Evolutionary conservation across 2,329 filamentous ascomycete species (phyloP).

Genomic region (Colletotrichum kahawae): DNA sequence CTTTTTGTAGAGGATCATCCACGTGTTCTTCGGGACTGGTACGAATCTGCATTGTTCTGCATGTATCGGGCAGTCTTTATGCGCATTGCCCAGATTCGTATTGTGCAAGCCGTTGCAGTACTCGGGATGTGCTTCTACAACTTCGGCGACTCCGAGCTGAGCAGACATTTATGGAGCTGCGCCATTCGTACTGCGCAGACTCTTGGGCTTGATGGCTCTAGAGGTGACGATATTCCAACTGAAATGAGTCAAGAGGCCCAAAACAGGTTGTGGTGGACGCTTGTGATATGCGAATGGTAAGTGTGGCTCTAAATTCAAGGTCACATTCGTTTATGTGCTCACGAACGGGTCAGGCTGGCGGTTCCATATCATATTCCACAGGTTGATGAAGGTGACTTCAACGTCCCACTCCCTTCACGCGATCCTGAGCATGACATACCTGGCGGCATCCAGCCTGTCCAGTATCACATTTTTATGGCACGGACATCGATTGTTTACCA

Average conservation of each 20-base stretch:
- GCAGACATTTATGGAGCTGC: slow-evolving; percentile 18
- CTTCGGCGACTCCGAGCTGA: slow-evolving; percentile 17
- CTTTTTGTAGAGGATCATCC: neutral
- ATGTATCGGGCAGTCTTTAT: slow-evolving; percentile 22
- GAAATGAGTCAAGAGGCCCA: slow-evolving; percentile 3
- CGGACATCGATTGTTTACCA: slow-evolving; percentile 10
- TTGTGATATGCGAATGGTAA: slow-evolving; percentile 20
- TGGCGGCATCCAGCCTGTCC: neutral
- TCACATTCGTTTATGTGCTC: neutral
- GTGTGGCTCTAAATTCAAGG: neutral
- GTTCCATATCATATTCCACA: slow-evolving; percentile 9
- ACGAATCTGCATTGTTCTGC: slow-evolving; percentile 21
- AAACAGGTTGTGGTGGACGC: slow-evolving; percentile 13
- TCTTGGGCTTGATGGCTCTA: slow-evolving; percentile 7
- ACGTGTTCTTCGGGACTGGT: slow-evolving; percentile 14
- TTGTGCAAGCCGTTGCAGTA: slow-evolving; percentile 23
- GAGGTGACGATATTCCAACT: neutral
- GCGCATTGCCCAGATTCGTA: neutral
- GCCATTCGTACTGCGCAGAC: slow-evolving; percentile 21
- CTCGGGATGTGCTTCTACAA: slow-evolving; percentile 24
- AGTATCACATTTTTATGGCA: slow-evolving; percentile 21
- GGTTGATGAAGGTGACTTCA: slow-evolving; percentile 1
- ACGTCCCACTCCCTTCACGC: neutral
- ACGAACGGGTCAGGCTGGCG: neutral
- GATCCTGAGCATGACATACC: neutral